Conservation (phyloP, 2,329 filamentous ascomycete species). For the Didymella pomorum region DNA sequence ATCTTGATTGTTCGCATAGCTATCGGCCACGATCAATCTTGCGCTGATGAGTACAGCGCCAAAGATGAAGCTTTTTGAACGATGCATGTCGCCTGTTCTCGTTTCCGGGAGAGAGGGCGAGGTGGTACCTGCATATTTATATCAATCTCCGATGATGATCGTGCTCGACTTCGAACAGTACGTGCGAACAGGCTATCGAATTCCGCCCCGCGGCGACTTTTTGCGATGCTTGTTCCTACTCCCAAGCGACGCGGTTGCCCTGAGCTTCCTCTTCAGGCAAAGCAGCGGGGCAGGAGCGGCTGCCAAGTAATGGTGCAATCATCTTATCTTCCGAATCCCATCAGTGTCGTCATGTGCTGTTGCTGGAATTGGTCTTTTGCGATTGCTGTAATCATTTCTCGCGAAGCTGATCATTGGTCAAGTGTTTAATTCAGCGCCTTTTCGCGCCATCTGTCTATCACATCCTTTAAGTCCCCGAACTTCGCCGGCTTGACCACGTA, state of each 20-base stretch:
- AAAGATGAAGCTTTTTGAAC: neutral
- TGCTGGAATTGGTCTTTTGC: neutral
- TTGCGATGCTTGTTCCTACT: neutral
- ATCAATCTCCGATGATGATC: neutral
- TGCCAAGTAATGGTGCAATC: constrained; percentile 5
- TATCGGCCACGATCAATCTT: neutral
- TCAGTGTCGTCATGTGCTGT: neutral
- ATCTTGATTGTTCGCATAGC: constrained; percentile 5
- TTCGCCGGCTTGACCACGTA: neutral
- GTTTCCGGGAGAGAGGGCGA: neutral
- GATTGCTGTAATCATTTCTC: neutral
- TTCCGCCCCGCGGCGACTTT: neutral
- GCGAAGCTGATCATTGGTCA: neutral
- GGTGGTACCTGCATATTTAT: neutral
- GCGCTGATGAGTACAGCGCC: neutral
- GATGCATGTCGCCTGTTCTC: neutral
- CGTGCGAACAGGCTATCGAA: neutral
- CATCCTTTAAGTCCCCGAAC: neutral
- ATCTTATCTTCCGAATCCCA: neutral
- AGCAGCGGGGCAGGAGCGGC: neutral
- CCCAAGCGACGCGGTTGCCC: neutral
- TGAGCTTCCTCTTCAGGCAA: constrained; percentile 3
- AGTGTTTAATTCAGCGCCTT: neutral
- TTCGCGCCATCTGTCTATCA: neutral
- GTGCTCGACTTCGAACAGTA: neutral